Evolutionary conservation across 345 rosid species (phyloP), one percentile per base, ranked within the genome.

Genomic region (Corchorus capsularis): DNA sequence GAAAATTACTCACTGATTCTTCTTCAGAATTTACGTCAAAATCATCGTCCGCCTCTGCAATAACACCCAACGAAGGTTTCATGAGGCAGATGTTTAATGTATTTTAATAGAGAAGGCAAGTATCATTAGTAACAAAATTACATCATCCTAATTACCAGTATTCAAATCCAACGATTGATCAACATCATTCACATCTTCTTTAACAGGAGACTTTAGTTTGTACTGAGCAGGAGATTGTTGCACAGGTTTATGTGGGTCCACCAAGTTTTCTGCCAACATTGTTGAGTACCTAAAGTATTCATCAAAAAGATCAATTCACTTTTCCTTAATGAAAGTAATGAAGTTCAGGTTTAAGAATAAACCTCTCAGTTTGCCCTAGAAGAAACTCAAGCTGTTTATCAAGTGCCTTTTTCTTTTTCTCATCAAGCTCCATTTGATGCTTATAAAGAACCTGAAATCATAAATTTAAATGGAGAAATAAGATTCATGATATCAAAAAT

Each of bases 311-410:
- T 72, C 64, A 75, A 67, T 72, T 64, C 59, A 43, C 15, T n/a
- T 72, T 59, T 22, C 62, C 46, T 69, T 8, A 34, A 16, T 16
- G 60, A 52, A 69, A 60, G 43, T 50, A 52, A 50, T 17, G 27
- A 69, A 34, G 34, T 32, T 52, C 32, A 27, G 32, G 46, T 43
- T 16, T 9, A 34, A 22, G 70, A 67, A 62, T 43, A 22, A 55
- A 94, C 99, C 99, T 96, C 86, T 96, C 99, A 55, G 99, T 96
- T 87, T 96, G 99, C 79, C 99, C 99, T 69, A 96, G 83, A 75
- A 96, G 92, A 86, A 96, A 96, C 81, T 96, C 90, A 41, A 96
- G 98, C 75, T 96, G 99, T 83, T 91, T 96, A 78, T 96, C 98
- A 83, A 94, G 93, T 20, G 96, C 89, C 85, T 90, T 96, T 82